Base-by-base conservation (phyloP, 2,329 filamentous ascomycete species). In the Beauveria australis region DNA sequence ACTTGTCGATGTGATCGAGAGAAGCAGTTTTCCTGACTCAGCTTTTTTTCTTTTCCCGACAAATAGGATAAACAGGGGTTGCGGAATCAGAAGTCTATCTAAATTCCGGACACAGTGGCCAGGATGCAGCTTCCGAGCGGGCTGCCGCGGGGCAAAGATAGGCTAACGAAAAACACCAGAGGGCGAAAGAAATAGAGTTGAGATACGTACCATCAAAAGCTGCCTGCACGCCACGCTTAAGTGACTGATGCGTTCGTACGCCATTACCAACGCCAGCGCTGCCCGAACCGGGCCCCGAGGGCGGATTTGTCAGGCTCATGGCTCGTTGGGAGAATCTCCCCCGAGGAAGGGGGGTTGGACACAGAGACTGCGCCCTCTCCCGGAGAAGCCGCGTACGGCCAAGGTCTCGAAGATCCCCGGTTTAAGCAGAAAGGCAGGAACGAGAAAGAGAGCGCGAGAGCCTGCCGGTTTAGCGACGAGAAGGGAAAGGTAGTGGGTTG, bases 211-310 rank as follows among this genome's bases (percentile, higher is more conserved):
- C 83, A 74, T 86, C 81, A 75, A 86, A 85, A 43, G 81, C 79
- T 63, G 82, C 78, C 71, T 85, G 82, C 60, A 83, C 81, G 66
- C 78, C 83, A 68, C 83, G 77, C 74, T 86, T 86, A 59, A 84
- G 72, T 30, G 74, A 75, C 66, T 79, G 78, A 52, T 64, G 63
- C 63, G 64, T 43, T 66, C 69, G 64, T 56, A 73, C 72, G 53
- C 74, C 70, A 62, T 76, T 54, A 77, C 79, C 67, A 78, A 79
- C 41, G 78, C 73, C 53, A 24, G 53, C 46, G 47, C 47, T 53
- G 46, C 52, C 59, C 26, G 59, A 55, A 14, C 51, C 44, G 24
- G 59, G 47, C 64, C 70, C 78, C 65, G 81, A 79, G 49, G 80
- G 72, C 62, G 80, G 80, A 70, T 83, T 83, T 59, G 78, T 82